Evolutionary conservation across 139 green algal genomes (phyloP).

Genomic region (Chlorella sorokiniana): DNA sequence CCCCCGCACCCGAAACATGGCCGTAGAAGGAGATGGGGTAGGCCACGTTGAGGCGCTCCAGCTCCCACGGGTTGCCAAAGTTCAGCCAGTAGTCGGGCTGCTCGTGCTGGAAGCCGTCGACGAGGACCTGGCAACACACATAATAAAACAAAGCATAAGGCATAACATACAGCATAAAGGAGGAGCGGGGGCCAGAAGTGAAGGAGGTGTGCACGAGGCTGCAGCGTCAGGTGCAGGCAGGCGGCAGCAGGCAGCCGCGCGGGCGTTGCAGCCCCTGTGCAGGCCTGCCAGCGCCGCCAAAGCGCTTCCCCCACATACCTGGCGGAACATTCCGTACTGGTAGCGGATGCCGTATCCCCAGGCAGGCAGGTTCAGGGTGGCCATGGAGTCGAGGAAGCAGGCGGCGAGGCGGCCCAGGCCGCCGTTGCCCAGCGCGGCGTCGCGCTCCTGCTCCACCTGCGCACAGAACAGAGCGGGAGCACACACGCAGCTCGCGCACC

Average conservation of each 20-base stretch:
- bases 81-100: conserved; percentile 98
- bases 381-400: conserved; percentile 99
- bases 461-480: not conserved
- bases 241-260: too few species aligned
- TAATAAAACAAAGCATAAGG: not conserved
- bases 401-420: conserved; percentile 96
- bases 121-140: conserved; percentile 68
- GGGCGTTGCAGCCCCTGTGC: too few species aligned
- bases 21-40: conserved; percentile 95
- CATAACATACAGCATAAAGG: not conserved
- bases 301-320: conserved; percentile 64
- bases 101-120: conserved; percentile 94
- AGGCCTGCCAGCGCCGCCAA: too few species aligned
- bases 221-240: too few species aligned
- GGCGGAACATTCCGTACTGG: conserved; percentile 98
- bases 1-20: conserved; percentile 66
- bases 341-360: conserved; percentile 99
- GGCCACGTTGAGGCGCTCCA: conserved; percentile 80
- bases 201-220: too few species aligned
- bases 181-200: too few species aligned
- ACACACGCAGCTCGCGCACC: too few species aligned
- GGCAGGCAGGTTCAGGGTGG: conserved; percentile 95
- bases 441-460: conserved; percentile 59
- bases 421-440: conserved; percentile 92
- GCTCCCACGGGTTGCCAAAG: conserved; percentile 97